Conservation (phyloP, 1,139 yeast species). For the Suhomyces bribrorum region DNA sequence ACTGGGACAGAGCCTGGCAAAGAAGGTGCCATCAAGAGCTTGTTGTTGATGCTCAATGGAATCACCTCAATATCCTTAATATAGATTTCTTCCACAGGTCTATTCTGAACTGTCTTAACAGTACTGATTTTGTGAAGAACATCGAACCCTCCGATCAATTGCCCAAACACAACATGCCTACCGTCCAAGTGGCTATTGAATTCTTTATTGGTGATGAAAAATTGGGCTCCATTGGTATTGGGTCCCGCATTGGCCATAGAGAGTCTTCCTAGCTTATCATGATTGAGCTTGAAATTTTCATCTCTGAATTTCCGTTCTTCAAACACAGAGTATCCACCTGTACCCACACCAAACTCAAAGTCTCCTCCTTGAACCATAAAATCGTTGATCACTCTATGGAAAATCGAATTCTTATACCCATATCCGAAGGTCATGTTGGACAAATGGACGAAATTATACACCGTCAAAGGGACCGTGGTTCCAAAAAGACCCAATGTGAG, state of each 20-base stretch:
- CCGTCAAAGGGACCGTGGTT: conserved; percentile 38
- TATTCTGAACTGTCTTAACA: conserved; percentile 11
- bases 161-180: conserved; percentile 59
- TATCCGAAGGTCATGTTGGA: conserved; percentile 34
- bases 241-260: conserved; percentile 48
- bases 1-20: not conserved
- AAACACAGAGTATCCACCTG: conserved; percentile 37
- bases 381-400: conserved; percentile 41
- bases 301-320: conserved; percentile 32
- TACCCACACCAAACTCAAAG: conserved; percentile 27
- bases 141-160: conserved; percentile 41
- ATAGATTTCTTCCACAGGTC: conserved; percentile 18
- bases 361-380: conserved; percentile 48
- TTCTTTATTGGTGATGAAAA: conserved; percentile 37
- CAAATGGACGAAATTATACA: conserved; percentile 37
- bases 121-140: conserved; percentile 18
- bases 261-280: conserved; percentile 40
- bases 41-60: conserved; percentile 10
- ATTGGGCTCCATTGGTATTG: conserved; percentile 45
- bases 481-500: conserved; percentile 26
- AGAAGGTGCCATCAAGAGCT: not conserved
- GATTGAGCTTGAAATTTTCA: conserved; percentile 38
- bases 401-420: conserved; percentile 34
- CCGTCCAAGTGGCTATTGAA: conserved; percentile 44
- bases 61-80: conserved; percentile 25